phyloP scores from a whole-genome alignment of 2,329 filamentous ascomycete genomes.

The Colletotrichum salicis region DNA sequence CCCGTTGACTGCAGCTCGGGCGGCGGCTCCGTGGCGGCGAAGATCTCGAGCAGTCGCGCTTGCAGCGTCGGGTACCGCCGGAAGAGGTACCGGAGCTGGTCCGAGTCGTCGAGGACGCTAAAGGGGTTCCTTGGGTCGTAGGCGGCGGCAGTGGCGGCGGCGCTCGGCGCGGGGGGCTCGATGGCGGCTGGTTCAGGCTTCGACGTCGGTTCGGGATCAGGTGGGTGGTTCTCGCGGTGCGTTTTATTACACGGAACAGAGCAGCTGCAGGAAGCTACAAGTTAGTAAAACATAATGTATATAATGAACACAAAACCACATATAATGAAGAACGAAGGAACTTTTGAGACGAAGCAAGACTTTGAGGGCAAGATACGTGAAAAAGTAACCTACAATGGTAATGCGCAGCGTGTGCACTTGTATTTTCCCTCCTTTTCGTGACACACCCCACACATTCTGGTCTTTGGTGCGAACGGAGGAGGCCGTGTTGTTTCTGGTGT shows the following conservation, averaged over 20 bases:
- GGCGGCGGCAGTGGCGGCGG: conserved; percentile 9
- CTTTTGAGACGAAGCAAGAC: not conserved
- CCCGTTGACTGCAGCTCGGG: conserved; percentile 27
- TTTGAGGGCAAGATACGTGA: not conserved
- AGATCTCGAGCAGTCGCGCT: conserved; percentile 58
- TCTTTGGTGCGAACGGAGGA: conserved; percentile 10
- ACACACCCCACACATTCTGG: conserved; percentile 63
- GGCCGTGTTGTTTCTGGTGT: not conserved
- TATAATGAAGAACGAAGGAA: not conserved
- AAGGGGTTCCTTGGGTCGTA: conserved; percentile 56
- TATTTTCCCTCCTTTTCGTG: conserved; percentile 64
- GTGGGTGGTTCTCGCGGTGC: conserved; percentile 62
- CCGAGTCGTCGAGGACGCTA: conserved; percentile 60
- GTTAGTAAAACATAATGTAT: conserved; percentile 30
- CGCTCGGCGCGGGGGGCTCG: conserved; percentile 40
- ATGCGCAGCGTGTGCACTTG: conserved; percentile 69
- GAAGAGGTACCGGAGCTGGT: conserved; percentile 63
- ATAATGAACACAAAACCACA: conserved; percentile 10
- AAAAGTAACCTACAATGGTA: conserved; percentile 66
- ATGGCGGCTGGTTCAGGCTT: conserved; percentile 39
- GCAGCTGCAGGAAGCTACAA: conserved; percentile 54
- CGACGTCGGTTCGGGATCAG: conserved; percentile 47
- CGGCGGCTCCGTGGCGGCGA: conserved; percentile 61
- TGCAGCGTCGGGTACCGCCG: conserved; percentile 62
- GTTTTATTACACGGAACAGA: conserved; percentile 67